Percentiles rank a stretch among this genome's conserved stretches.
These are phyloP conservation scores for Rhypophila decipiens DNA, from an alignment of 495 filamentous ascomycete genomes.

Conservation along the genomic window DNA sequence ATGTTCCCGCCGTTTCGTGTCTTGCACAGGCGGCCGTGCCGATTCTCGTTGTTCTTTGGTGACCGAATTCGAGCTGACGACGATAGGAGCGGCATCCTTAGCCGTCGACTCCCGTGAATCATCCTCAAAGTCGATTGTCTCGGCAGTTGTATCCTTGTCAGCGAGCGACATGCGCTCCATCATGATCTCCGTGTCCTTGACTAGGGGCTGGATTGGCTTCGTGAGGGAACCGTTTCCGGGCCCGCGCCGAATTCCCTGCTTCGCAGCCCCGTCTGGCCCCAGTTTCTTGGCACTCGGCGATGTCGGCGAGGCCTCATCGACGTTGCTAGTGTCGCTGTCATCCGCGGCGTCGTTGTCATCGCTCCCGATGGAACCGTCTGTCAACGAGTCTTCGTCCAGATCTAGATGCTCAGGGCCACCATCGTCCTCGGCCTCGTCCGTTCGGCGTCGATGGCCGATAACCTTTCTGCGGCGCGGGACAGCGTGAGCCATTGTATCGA, in stretches of 20 bases:
- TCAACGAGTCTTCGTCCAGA: conserved; percentile 75
- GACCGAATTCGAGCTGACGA: conserved; percentile 39
- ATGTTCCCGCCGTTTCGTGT: conserved; percentile 74
- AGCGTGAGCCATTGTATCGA: conserved; percentile 24
- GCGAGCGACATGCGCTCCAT: conserved; percentile 71
- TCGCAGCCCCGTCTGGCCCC: conserved; percentile 31
- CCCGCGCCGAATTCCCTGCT: conserved; percentile 36
- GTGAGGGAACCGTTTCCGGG: conserved; percentile 20
- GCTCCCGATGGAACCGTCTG: conserved; percentile 68
- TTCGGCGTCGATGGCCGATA: conserved; percentile 67
- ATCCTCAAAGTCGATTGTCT: conserved; percentile 64
- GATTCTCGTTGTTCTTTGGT: conserved; percentile 4
- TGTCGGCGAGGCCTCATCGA: conserved; percentile 54
- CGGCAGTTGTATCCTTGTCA: conserved; percentile 45
- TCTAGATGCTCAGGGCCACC: conserved; percentile 60
- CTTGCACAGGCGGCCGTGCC: conserved; percentile 49
- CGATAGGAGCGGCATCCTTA: conserved; percentile 35
- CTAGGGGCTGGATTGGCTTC: conserved; percentile 28
- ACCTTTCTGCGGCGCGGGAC: conserved; percentile 58
- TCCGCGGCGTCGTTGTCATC: conserved; percentile 72
- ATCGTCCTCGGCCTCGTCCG: conserved; percentile 74
- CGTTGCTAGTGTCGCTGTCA: conserved; percentile 68
- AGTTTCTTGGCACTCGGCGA: conserved; percentile 34
- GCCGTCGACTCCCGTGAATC: conserved; percentile 25
- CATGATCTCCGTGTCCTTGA: conserved; percentile 79